These are phyloP conservation scores for Sporobolomyces pararoseus DNA, from an alignment of 768 basidiomycete species.

Conservation along the genomic window DNA sequence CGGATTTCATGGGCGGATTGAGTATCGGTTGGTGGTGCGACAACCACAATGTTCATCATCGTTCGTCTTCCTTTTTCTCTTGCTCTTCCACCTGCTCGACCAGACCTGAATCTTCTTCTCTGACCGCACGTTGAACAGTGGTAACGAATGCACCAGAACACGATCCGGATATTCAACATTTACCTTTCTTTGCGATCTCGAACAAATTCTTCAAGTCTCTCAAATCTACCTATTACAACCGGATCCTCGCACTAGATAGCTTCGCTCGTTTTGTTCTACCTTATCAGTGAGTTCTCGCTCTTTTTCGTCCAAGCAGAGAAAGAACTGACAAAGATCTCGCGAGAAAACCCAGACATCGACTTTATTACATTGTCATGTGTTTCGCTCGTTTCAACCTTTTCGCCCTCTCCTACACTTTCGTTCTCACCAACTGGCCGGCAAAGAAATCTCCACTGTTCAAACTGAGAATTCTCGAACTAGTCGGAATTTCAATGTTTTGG, in stretches of 20 bases:
- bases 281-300: conserved; percentile 57
- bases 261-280: conserved; percentile 64
- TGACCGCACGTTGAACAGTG: conserved; percentile 55
- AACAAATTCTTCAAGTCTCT: conserved; percentile 77
- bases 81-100: too few relatives aligned
- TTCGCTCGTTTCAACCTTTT: conserved; percentile 95
- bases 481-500: conserved; percentile 79
- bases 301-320: neutral
- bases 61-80: conserved; percentile 56
- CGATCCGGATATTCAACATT: conserved; percentile 60
- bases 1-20: conserved; percentile 83
- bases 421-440: conserved; percentile 57
- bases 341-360: conserved; percentile 67
- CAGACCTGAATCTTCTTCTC: too few relatives aligned
- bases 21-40: conserved; percentile 98
- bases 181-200: conserved; percentile 93
- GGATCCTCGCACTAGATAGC: conserved; percentile 72
- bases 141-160: conserved; percentile 97
- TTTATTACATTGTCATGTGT: conserved; percentile 85
- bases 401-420: conserved; percentile 72
- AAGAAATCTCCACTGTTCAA: conserved; percentile 61
- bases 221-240: conserved; percentile 92
- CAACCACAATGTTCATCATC: conserved; percentile 88
- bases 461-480: conserved; percentile 65
- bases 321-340: too few relatives aligned